Conservation (phyloP, 768 basidiomycete species). For the Lactarius psammicola region DNA sequence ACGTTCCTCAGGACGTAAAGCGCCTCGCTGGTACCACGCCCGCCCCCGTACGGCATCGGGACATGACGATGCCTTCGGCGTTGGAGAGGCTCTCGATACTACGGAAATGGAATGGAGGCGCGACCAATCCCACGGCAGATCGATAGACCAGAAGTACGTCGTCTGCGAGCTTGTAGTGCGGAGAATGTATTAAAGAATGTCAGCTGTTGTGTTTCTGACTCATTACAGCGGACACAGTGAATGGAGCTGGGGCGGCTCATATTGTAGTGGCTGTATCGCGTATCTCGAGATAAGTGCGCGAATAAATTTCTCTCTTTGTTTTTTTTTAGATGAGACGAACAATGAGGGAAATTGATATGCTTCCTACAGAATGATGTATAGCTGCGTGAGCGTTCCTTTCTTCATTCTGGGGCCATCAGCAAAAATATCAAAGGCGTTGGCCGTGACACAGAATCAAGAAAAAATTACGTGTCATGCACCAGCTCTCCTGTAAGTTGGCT, state of each 20-base stretch:
- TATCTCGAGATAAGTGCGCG: conserved; percentile 67
- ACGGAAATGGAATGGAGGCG: conserved; percentile 58
- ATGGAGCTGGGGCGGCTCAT: conserved; percentile 73
- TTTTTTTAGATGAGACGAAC: not conserved
- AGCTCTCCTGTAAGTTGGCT: conserved; percentile 52
- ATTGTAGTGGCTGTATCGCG: conserved; percentile 72
- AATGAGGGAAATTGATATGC: conserved; percentile 6
- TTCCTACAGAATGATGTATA: conserved; percentile 29
- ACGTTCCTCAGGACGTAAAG: conserved; percentile 60
- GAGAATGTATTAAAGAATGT: conserved; percentile 36
- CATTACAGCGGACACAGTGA: conserved; percentile 57
- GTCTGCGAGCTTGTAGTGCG: conserved; percentile 61
- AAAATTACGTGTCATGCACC: conserved; percentile 63
- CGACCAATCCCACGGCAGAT: conserved; percentile 48
- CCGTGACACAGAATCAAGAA: conserved; percentile 68
- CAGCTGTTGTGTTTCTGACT: not conserved
- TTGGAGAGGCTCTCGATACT: conserved; percentile 60
- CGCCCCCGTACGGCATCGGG: conserved; percentile 66
- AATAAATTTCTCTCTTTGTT: not conserved
- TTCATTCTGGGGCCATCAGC: conserved; percentile 62
- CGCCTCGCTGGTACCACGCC: conserved; percentile 67
- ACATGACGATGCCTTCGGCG: conserved; percentile 53
- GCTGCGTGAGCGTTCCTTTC: conserved; percentile 66
- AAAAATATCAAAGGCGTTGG: conserved; percentile 67
- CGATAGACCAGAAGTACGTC: conserved; percentile 53